Conservation (phyloP, 2,329 filamentous ascomycete species). For the Aspergillus bombycis region DNA sequence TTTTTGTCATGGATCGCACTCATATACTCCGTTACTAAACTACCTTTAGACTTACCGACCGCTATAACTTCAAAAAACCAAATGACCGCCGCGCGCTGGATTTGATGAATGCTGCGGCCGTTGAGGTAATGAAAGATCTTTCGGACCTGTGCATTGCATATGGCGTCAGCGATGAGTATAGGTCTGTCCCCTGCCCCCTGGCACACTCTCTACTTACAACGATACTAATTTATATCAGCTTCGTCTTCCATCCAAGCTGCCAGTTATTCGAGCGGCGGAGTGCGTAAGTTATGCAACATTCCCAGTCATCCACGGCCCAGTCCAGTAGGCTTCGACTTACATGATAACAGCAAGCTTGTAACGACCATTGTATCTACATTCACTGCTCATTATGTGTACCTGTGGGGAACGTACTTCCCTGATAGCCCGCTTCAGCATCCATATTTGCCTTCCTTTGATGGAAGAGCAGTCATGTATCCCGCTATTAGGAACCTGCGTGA, state of each 20-base stretch:
- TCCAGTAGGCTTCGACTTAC: not conserved
- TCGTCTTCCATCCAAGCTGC: slow-evolving; percentile 83
- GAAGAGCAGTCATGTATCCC: slow-evolving; percentile 87
- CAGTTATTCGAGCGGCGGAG: slow-evolving; percentile 82
- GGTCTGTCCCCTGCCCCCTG: slow-evolving; percentile 20
- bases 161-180: slow-evolving; percentile 93
- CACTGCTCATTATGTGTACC: slow-evolving; percentile 83
- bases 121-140: slow-evolving; percentile 78
- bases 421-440: slow-evolving; percentile 70
- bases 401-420: slow-evolving; percentile 78
- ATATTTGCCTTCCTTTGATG: slow-evolving; percentile 83
- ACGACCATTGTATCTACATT: slow-evolving; percentile 92
- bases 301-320: not conserved
- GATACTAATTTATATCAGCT: slow-evolving; percentile 56
- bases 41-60: slow-evolving; percentile 69
- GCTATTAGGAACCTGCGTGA: slow-evolving; percentile 80
- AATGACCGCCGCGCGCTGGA: slow-evolving; percentile 86
- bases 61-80: slow-evolving; percentile 86
- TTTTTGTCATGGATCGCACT: not conserved
- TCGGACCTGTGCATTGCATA: slow-evolving; percentile 87
- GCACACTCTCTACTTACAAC: not conserved
- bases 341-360: slow-evolving; percentile 72
- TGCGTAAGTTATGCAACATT: slow-evolving; percentile 56
- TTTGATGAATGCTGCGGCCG: slow-evolving; percentile 94
- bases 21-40: slow-evolving; percentile 1